Evolutionary conservation across 805 yeast species (phyloP).

Genomic region (Clavispora santaluciae): DNA sequence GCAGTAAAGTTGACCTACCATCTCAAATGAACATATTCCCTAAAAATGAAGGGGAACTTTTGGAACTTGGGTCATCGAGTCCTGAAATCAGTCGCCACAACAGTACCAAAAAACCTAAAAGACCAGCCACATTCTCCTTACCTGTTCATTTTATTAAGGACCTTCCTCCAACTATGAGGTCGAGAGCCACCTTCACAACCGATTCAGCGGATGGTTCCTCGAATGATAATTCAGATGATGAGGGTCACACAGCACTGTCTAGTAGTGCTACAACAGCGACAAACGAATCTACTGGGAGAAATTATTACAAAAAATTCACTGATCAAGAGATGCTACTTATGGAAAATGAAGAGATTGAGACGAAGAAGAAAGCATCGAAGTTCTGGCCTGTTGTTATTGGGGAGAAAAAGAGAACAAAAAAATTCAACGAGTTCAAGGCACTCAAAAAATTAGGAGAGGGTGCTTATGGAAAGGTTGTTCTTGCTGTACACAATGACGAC

Average conservation of each 20-base stretch:
- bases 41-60: conserved; percentile 28
- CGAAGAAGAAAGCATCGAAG: conserved; percentile 30
- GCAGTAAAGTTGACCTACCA: conserved; percentile 36
- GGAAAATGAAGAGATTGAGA: conserved; percentile 43
- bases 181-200: background rate
- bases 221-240: background rate
- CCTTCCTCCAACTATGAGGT: background rate
- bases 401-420: conserved; percentile 61
- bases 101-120: conserved; percentile 29
- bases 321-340: conserved; percentile 40
- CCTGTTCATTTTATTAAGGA: conserved; percentile 19
- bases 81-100: conserved; percentile 28
- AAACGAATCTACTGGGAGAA: conserved; percentile 4
- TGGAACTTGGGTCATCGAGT: conserved; percentile 25
- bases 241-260: background rate
- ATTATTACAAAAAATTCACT: conserved; percentile 21
- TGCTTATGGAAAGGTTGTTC: conserved; percentile 90
- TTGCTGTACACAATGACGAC: conserved; percentile 65
- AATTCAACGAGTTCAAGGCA: conserved; percentile 63
- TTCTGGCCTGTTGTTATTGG: conserved; percentile 57
- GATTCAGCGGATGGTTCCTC: conserved; percentile 1
- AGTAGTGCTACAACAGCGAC: conserved; percentile 2
- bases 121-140: conserved; percentile 24
- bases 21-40: conserved; percentile 51
- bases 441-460: conserved; percentile 89